A percentile compares a stretch with the other conserved stretches of the same genome.
These are phyloP conservation scores for Clarireedia hainanense DNA, from an alignment of 2,329 filamentous ascomycete species.

Conservation along the genomic window DNA sequence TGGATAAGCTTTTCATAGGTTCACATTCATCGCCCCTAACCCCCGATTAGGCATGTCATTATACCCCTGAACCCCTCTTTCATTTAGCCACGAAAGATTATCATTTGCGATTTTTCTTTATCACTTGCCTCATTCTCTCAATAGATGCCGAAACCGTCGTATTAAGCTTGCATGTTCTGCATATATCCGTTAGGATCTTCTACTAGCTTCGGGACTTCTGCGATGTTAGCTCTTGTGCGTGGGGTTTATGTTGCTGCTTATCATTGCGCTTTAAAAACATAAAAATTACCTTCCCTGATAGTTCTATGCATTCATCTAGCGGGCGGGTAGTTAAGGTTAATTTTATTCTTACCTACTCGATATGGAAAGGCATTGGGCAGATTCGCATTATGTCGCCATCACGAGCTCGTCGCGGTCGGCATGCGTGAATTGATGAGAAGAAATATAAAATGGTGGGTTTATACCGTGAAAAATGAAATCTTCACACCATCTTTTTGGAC, in stretches of 20 bases:
- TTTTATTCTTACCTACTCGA: not conserved
- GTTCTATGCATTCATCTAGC: not conserved
- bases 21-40: not conserved
- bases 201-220: slow-evolving; percentile 6
- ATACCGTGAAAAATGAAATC: too few species aligned
- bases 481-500: not conserved
- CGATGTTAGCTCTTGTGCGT: not conserved
- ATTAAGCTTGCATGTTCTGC: not conserved
- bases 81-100: slow-evolving; percentile 3
- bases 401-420: not conserved
- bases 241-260: not conserved
- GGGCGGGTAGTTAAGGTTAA: not conserved
- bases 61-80: not conserved
- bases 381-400: not conserved
- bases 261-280: not conserved
- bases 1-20: too few species aligned
- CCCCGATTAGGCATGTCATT: slow-evolving; percentile 3
- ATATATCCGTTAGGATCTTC: not conserved
- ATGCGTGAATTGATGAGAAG: not conserved
- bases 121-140: slow-evolving; percentile 1
- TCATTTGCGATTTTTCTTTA: not conserved
- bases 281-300: slow-evolving; percentile 3
- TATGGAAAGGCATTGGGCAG: not conserved
- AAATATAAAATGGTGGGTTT: not conserved
- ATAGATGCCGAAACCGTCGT: not conserved